Percentiles rank a stretch among this genome's conserved stretches.
These are phyloP conservation scores for Suillus placidus DNA, from an alignment of 768 basidiomycete genomes.

Conservation along the genomic window DNA sequence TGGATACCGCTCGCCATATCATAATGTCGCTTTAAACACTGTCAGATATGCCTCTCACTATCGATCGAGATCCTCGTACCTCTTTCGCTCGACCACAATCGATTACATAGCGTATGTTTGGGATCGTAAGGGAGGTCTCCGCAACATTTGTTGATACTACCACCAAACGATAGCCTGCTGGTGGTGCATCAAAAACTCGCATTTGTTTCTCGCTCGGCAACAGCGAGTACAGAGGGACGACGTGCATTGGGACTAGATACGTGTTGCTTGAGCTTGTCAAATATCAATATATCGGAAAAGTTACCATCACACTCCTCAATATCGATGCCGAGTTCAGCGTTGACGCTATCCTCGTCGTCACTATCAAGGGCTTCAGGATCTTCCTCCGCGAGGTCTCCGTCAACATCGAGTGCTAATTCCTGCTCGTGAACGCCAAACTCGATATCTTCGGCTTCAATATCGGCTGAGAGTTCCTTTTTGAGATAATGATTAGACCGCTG, in stretches of 20 bases:
- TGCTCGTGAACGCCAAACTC: constrained; percentile 59
- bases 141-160: constrained; percentile 97
- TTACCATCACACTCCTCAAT: constrained; percentile 69
- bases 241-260: constrained; percentile 82
- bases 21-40: constrained; percentile 66
- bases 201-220: constrained; percentile 94
- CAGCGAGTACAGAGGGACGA: constrained; percentile 92
- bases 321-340: constrained; percentile 60
- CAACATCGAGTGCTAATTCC: constrained; percentile 70
- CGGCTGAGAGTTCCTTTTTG: constrained; percentile 44
- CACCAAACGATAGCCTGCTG: constrained; percentile 79
- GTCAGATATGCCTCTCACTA: constrained; percentile 6
- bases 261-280: neutral
- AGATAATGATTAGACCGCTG: neutral
- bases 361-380: constrained; percentile 79
- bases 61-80: constrained; percentile 41
- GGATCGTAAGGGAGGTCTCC: constrained; percentile 96
- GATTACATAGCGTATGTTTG: constrained; percentile 96
- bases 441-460: constrained; percentile 80
- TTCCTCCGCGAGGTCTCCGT: constrained; percentile 57
- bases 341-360: constrained; percentile 60
- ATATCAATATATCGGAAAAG: constrained; percentile 22
- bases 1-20: constrained; percentile 84
- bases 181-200: constrained; percentile 87
- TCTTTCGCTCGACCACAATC: constrained; percentile 96